Evolutionary conservation across 257 asterid species (phyloP).

Genomic region (Verbena officinalis): DNA sequence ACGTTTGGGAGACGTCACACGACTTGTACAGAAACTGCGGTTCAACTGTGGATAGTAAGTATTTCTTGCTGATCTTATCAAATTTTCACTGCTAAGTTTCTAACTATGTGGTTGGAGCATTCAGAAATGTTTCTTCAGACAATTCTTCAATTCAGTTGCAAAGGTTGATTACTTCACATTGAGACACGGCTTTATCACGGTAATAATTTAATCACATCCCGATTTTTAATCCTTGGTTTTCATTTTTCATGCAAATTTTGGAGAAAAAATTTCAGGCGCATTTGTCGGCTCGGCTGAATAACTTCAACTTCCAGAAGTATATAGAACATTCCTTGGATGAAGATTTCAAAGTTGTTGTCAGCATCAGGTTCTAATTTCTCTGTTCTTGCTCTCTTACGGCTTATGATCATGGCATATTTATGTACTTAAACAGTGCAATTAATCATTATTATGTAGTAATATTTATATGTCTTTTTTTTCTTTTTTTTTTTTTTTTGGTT

Average conservation of each 20-base stretch:
- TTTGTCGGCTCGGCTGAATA: conserved; percentile 39
- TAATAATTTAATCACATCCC: conserved; percentile 8
- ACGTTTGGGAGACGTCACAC: conserved; percentile 58
- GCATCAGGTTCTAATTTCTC: conserved; percentile 48
- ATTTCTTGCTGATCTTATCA: too few species aligned
- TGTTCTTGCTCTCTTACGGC: not conserved
- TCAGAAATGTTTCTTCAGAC: conserved; percentile 70
- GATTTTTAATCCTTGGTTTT: not conserved
- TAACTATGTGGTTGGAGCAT: conserved; percentile 8
- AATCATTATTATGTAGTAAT: too few species aligned
- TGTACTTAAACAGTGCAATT: too few species aligned
- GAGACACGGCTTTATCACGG: conserved; percentile 64
- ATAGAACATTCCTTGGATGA: conserved; percentile 56
- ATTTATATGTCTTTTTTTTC: too few species aligned
- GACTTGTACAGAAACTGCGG: conserved; percentile 32
- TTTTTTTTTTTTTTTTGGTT: too few species aligned
- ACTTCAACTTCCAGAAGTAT: conserved; percentile 53
- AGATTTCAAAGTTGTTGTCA: conserved; percentile 51
- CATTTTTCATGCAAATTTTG: not conserved
- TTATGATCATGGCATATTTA: too few species aligned
- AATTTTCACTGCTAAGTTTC: too few species aligned
- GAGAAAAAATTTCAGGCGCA: conserved; percentile 45
- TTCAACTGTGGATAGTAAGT: conserved; percentile 56
- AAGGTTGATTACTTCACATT: conserved; percentile 61
- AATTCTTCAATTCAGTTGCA: conserved; percentile 58